Evolutionary conservation across 106 monocot species (phyloP).

Genomic region (Allium fistulosum): DNA sequence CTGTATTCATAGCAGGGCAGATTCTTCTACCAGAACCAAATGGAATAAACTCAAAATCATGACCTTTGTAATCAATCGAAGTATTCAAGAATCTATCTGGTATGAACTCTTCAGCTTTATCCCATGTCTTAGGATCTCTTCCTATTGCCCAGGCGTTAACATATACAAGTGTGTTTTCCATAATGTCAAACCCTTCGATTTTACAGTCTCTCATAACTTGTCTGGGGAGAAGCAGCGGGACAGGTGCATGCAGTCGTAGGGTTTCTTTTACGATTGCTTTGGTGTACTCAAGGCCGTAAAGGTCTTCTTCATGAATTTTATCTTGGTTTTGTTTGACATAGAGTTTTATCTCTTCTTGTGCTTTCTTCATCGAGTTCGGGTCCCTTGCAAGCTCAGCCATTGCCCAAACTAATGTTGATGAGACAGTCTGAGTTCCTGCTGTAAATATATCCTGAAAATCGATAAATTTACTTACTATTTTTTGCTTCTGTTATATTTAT

Average conservation of each 20-base stretch:
- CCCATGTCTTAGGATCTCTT: constrained; percentile 7
- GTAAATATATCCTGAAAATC: constrained; percentile 14
- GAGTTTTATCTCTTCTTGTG: constrained; percentile 17
- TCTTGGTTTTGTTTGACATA: neutral
- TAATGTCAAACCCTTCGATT: neutral
- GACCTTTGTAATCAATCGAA: constrained; percentile 5
- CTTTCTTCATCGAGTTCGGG: constrained; percentile 17
- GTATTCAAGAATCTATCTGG: constrained; percentile 10
- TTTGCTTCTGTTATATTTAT: neutral
- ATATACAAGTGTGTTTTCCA: neutral
- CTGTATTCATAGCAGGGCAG: neutral
- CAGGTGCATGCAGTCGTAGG: neutral
- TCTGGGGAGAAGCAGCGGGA: constrained; percentile 2
- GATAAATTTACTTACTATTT: neutral
- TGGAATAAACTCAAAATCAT: neutral
- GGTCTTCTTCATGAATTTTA: constrained; percentile 1
- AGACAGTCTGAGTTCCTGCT: constrained; percentile 21
- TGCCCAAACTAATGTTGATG: constrained; percentile 13
- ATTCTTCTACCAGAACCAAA: constrained; percentile 5
- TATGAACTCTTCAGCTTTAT: constrained; percentile 4
- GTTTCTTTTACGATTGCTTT: constrained; percentile 9
- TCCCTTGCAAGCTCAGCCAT: constrained; percentile 30
- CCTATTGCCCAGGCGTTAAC: constrained; percentile 10
- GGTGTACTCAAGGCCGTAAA: neutral
- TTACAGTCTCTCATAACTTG: neutral